Conservation (phyloP, 345 rosid species). For the Boechera divaricarpa region DNA sequence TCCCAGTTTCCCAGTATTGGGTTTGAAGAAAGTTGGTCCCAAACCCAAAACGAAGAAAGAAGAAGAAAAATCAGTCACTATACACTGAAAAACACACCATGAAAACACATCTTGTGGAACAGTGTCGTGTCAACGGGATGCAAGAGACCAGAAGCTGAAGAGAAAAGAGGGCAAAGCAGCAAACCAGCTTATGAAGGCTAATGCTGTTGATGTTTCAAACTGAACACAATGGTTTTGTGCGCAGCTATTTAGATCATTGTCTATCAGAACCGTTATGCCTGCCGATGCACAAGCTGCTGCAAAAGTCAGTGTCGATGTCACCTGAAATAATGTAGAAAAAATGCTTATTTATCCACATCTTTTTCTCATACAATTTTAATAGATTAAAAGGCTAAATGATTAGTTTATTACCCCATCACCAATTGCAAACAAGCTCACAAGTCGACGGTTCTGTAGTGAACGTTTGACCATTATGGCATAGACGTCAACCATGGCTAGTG, state of each 20-base stretch:
- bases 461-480: slow-evolving; percentile 77
- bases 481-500: slow-evolving; percentile 63
- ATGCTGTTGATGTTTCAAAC: slow-evolving; percentile 73
- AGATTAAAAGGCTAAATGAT: neutral
- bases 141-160: slow-evolving; percentile 79
- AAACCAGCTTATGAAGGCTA: slow-evolving; percentile 83
- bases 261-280: slow-evolving; percentile 77
- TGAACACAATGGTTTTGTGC: slow-evolving; percentile 63
- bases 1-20: slow-evolving; percentile 17
- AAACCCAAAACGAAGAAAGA: slow-evolving; percentile 32
- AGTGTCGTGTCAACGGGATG: slow-evolving; percentile 50
- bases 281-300: slow-evolving; percentile 90
- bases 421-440: slow-evolving; percentile 61
- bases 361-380: neutral
- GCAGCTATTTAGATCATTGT: slow-evolving; percentile 62
- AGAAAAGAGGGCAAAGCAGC: slow-evolving; percentile 69
- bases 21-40: slow-evolving; percentile 34
- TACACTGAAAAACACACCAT: slow-evolving; percentile 27
- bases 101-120: slow-evolving; percentile 5
- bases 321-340: slow-evolving; percentile 41
- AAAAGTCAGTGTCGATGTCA: slow-evolving; percentile 74
- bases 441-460: slow-evolving; percentile 57
- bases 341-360: neutral
- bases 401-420: slow-evolving; percentile 82
- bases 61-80: slow-evolving; percentile 34